A percentile compares a stretch with the other conserved stretches of the same genome.
Evolutionary conservation across 306 rosid species (phyloP).

Genomic region (Delonix regia): DNA sequence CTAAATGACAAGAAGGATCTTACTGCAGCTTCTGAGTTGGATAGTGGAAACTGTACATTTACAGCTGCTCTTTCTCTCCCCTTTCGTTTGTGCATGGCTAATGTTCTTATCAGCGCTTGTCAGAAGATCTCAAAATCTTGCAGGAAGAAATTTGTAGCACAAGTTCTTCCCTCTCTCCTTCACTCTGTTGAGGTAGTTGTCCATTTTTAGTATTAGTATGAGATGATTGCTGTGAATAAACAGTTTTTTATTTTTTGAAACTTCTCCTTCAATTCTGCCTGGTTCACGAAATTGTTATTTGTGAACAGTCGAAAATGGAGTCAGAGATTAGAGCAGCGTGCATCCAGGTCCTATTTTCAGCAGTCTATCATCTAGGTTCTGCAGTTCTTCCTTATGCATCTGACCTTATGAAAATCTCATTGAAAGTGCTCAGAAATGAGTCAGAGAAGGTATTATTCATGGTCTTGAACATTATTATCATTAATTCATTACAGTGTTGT

Average conservation of each 20-base stretch:
- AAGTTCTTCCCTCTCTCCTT: slow-evolving; percentile 63
- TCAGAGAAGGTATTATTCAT: slow-evolving; percentile 65
- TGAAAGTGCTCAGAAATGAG: slow-evolving; percentile 62
- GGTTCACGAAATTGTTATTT: slow-evolving; percentile 36
- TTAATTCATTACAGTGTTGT: neutral
- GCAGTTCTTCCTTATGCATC: slow-evolving; percentile 63
- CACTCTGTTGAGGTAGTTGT: slow-evolving; percentile 63
- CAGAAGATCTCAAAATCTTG: slow-evolving; percentile 72
- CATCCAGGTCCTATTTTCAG: slow-evolving; percentile 81
- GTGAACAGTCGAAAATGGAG: slow-evolving; percentile 50
- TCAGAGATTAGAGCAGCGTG: slow-evolving; percentile 82
- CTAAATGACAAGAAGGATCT: slow-evolving; percentile 31
- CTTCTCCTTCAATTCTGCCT: slow-evolving; percentile 25
- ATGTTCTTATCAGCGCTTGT: slow-evolving; percentile 87
- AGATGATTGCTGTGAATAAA: slow-evolving; percentile 7
- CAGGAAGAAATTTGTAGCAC: slow-evolving; percentile 57
- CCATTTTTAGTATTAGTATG: slow-evolving; percentile 10
- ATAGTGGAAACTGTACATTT: slow-evolving; percentile 24
- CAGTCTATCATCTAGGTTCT: slow-evolving; percentile 80
- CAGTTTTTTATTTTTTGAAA: slow-evolving; percentile 22
- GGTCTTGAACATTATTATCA: neutral
- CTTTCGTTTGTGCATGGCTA: slow-evolving; percentile 83
- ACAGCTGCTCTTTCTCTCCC: slow-evolving; percentile 51
- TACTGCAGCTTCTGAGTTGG: slow-evolving; percentile 37
- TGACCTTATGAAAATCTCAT: slow-evolving; percentile 68